Percentiles rank a stretch among this genome's conserved stretches.
These are phyloP conservation scores for Rutstroemia sydowiana DNA, from an alignment of 2,329 filamentous ascomycete genomes.

Conservation along the genomic window DNA sequence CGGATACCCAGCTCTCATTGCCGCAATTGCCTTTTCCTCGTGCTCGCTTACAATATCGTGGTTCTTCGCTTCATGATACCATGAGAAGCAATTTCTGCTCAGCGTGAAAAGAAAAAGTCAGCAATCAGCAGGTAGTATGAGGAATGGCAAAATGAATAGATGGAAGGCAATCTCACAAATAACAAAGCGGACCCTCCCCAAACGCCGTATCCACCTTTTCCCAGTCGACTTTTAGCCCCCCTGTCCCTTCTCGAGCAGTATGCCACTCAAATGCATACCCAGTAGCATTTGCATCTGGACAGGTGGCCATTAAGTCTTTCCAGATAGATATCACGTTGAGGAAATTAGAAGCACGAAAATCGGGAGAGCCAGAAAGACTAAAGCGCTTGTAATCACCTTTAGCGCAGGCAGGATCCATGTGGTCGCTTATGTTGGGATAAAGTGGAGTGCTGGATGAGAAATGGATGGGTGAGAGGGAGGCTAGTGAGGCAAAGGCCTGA, in stretches of 20 bases:
- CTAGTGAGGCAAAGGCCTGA: not conserved
- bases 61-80: not conserved
- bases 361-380: not conserved
- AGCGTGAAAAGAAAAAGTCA: not conserved
- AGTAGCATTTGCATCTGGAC: not conserved
- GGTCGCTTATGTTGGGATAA: not conserved
- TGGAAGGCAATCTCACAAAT: not conserved
- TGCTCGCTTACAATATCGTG: not conserved
- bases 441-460: not conserved
- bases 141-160: not conserved
- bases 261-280: conserved; percentile 1
- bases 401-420: not conserved
- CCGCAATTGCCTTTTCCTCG: not conserved
- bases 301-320: not conserved
- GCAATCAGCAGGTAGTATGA: not conserved
- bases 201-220: not conserved
- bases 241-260: not conserved
- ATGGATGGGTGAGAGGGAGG: not conserved
- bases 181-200: not conserved
- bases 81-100: not conserved
- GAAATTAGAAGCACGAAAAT: not conserved
- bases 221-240: not conserved
- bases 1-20: not conserved
- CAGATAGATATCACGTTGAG: not conserved
- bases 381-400: not conserved